phyloP scores from a whole-genome alignment of 1,284 basidiomycete species.

The Trichosporon faecale region DNA sequence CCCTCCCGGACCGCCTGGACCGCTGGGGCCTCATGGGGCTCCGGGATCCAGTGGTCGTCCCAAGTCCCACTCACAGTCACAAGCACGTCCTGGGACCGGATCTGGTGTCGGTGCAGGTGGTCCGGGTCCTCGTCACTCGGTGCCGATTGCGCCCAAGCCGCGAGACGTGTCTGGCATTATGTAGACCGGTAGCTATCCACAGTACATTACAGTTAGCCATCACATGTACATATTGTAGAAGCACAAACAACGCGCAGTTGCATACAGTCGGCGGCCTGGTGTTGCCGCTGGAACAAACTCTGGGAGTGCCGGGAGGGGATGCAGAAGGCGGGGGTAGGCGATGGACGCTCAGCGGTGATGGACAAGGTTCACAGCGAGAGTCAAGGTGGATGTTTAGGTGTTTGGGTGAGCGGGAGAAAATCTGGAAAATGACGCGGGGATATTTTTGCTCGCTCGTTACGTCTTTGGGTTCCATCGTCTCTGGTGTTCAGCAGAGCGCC shows the following conservation, averaged over 20 bases:
- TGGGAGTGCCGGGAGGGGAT: neutral
- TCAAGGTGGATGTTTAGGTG: neutral
- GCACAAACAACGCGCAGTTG: neutral
- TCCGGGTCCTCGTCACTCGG: neutral
- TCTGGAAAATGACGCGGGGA: neutral
- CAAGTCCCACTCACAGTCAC: neutral
- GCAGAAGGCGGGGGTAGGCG: neutral
- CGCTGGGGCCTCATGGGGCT: neutral
- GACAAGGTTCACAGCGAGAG: neutral
- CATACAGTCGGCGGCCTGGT: neutral
- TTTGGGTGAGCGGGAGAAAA: constrained; percentile 7
- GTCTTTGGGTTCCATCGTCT: neutral
- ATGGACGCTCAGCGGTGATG: neutral
- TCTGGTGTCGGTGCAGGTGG: neutral
- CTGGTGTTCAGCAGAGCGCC: neutral
- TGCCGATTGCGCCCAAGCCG: neutral
- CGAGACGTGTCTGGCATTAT: neutral
- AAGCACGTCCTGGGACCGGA: neutral
- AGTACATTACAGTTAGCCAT: neutral
- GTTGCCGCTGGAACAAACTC: neutral
- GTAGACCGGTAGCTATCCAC: neutral
- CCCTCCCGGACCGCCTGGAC: neutral
- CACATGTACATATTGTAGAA: constrained; percentile 6
- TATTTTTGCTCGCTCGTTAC: constrained; percentile 10
- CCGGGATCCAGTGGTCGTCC: neutral